Evolutionary conservation across 2,329 filamentous ascomycete species (phyloP).

Genomic region (Albophoma yamanashiensis): DNA sequence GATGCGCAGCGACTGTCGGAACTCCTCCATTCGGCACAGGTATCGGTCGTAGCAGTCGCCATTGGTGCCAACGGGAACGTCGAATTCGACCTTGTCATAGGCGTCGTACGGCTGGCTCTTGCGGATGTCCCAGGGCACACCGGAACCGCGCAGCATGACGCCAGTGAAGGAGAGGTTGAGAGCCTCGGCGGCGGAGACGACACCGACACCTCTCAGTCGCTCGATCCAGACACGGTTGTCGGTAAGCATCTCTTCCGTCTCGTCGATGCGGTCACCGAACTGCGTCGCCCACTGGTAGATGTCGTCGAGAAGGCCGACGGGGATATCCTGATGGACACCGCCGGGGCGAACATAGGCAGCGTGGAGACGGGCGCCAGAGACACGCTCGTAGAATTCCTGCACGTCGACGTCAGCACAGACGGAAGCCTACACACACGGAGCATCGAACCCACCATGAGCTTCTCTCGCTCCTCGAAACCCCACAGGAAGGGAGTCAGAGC

Average conservation of each 20-base stretch:
- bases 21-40: slow-evolving; percentile 98
- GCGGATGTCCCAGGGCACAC: slow-evolving; percentile 90
- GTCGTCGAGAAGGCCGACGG: slow-evolving; percentile 87
- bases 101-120: slow-evolving; percentile 97
- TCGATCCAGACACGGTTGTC: slow-evolving; percentile 99
- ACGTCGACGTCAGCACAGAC: neutral
- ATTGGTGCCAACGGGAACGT: slow-evolving; percentile 91
- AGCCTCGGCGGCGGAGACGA: slow-evolving; percentile 86
- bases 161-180: slow-evolving; percentile 94
- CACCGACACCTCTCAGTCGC: slow-evolving; percentile 81
- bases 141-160: slow-evolving; percentile 95
- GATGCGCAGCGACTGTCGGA: slow-evolving; percentile 94
- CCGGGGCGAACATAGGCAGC: slow-evolving; percentile 94
- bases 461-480: slow-evolving; percentile 99
- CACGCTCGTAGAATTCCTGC: slow-evolving; percentile 99
- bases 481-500: slow-evolving; percentile 96
- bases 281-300: slow-evolving; percentile 99
- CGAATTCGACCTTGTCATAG: slow-evolving; percentile 96
- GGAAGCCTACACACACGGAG: neutral
- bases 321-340: slow-evolving; percentile 92
- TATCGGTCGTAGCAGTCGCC: slow-evolving; percentile 99
- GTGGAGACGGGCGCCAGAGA: slow-evolving; percentile 94
- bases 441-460: slow-evolving; percentile 73
- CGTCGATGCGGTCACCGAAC: slow-evolving; percentile 95
- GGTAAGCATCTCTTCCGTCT: slow-evolving; percentile 96